phyloP scores from a whole-genome alignment of 495 filamentous ascomycete genomes.

The Daldinia concentrica region DNA sequence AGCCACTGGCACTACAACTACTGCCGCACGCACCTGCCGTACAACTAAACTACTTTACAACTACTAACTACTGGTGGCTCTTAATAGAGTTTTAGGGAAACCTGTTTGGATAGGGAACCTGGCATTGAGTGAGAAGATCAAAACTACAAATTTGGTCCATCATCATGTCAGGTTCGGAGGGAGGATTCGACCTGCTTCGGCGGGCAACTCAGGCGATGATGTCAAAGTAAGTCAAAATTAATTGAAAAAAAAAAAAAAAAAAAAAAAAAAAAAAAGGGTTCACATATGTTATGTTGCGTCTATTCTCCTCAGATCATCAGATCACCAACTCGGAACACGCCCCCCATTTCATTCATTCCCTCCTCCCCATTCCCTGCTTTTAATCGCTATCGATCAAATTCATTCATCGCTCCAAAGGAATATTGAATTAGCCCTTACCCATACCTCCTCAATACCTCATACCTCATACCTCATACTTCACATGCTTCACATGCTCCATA shows the following conservation, averaged over 20 bases:
- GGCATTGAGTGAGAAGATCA: slow-evolving; percentile 41
- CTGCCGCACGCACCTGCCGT: slow-evolving; percentile 17
- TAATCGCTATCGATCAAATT: neutral
- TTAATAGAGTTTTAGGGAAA: slow-evolving; percentile 27
- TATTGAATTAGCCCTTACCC: slow-evolving; percentile 12
- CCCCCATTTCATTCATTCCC: slow-evolving; percentile 12
- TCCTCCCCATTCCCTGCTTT: neutral
- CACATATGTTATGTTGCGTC: slow-evolving; percentile 2
- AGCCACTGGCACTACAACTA: too few species aligned
- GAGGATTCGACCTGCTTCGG: slow-evolving; percentile 61
- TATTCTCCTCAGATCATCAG: slow-evolving; percentile 6
- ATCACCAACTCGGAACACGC: slow-evolving; percentile 5
- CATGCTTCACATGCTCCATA: slow-evolving; percentile 19
- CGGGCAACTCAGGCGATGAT: slow-evolving; percentile 67
- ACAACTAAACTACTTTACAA: neutral
- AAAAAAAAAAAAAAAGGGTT: slow-evolving; percentile 7
- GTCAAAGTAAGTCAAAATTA: slow-evolving; percentile 60
- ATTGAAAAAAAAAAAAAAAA: slow-evolving; percentile 2
- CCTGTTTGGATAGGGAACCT: slow-evolving; percentile 41
- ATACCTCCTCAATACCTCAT: neutral
- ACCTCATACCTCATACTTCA: neutral
- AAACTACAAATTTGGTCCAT: slow-evolving; percentile 30
- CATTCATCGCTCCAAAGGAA: neutral
- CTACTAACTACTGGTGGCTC: slow-evolving; percentile 22
- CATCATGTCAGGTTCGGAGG: slow-evolving; percentile 51